A percentile compares a stretch with the other conserved stretches of the same genome.
Evolutionary conservation across 441 rosid genomes (phyloP).

Genomic region (Populus hybrid): DNA sequence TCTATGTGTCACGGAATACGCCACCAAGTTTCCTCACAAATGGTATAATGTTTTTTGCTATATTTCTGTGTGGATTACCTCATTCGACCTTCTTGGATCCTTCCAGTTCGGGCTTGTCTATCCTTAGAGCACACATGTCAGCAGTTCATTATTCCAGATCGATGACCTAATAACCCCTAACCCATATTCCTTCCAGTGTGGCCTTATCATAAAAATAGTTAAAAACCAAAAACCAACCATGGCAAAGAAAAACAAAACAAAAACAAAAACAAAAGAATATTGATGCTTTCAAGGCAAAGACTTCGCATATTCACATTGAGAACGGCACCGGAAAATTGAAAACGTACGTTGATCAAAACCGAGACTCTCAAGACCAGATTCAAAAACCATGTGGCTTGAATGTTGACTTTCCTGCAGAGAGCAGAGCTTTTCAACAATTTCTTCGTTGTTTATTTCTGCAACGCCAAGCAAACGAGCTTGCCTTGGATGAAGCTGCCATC

Average conservation of each 20-base stretch:
- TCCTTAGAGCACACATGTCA: neutral
- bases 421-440: neutral
- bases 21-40: neutral
- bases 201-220: too few species aligned
- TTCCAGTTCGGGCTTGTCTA: neutral
- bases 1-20: neutral
- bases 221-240: too few species aligned
- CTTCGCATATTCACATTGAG: neutral
- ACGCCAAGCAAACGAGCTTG: neutral
- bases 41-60: neutral
- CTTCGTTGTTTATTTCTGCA: neutral
- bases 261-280: too few species aligned
- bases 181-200: too few species aligned
- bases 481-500: neutral
- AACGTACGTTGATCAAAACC: neutral
- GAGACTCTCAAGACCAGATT: neutral
- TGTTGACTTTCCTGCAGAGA: slow-evolving; percentile 10
- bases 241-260: too few species aligned
- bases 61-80: neutral
- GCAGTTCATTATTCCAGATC: too few species aligned
- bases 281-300: neutral
- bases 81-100: neutral
- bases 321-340: neutral
- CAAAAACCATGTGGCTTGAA: slow-evolving; percentile 25
- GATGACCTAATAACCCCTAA: too few species aligned